These are phyloP conservation scores for Xanthoparmelia taractica DNA, from an alignment of 495 filamentous ascomycete genomes.

Conservation along the genomic window DNA sequence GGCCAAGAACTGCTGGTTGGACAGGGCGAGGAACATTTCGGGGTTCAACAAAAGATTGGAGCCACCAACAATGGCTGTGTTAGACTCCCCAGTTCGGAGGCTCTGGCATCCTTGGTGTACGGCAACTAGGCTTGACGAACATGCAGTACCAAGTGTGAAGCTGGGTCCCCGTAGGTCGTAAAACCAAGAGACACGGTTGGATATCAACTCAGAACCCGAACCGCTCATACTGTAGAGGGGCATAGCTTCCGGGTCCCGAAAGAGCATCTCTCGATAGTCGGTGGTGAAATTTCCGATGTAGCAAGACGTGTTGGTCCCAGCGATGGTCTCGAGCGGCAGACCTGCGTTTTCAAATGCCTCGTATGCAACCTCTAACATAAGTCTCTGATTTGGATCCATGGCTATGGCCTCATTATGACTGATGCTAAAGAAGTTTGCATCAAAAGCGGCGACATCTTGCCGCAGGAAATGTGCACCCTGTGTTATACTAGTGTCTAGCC, in stretches of 20 bases:
- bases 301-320: constrained; percentile 15
- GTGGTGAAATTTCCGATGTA: constrained; percentile 11
- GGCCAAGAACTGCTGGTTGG: constrained; percentile 27
- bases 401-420: constrained; percentile 41
- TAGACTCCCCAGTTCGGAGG: constrained; percentile 36
- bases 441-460: constrained; percentile 32
- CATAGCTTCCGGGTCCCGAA: constrained; percentile 2
- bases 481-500: constrained; percentile 16
- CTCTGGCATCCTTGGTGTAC: constrained; percentile 39
- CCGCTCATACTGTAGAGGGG: constrained; percentile 11
- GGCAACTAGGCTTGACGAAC: constrained; percentile 38
- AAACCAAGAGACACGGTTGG: constrained; percentile 46
- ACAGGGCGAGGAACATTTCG: constrained; percentile 11
- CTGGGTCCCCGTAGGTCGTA: constrained; percentile 43
- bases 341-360: constrained; percentile 49
- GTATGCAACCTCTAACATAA: constrained; percentile 54
- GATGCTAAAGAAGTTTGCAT: constrained; percentile 48
- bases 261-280: constrained; percentile 16
- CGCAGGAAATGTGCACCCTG: constrained; percentile 36
- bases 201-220: constrained; percentile 22
- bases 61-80: constrained; percentile 29
- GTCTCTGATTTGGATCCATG: constrained; percentile 45
- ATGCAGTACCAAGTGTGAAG: constrained; percentile 46
- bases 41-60: constrained; percentile 24
- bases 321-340: constrained; percentile 4